Percentiles rank a stretch among this genome's conserved stretches.
phyloP scores from a whole-genome alignment of 208 protist species.

The Novymonas esmeraldas region DNA sequence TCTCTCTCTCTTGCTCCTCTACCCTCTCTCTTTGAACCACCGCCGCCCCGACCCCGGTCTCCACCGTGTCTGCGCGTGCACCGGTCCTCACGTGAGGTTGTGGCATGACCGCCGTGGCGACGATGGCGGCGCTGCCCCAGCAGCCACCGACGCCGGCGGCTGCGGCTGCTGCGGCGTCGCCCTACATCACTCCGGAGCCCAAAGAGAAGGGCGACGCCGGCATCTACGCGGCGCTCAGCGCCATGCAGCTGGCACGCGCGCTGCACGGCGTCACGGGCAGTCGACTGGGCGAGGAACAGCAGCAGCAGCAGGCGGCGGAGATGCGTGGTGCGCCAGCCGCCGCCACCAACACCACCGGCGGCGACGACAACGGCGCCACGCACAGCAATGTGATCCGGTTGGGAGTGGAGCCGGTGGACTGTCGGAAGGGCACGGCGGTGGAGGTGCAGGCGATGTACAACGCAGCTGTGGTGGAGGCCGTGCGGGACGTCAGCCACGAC shows the following conservation, averaged over 20 bases:
- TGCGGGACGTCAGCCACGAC: conserved; percentile 1
- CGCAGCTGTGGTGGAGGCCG: conserved; percentile 9
- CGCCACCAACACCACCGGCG: background rate
- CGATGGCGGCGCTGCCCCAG: background rate
- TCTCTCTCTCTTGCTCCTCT: background rate
- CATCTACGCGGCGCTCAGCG: conserved; percentile 76
- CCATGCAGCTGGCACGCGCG: conserved; percentile 56
- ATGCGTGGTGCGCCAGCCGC: conserved; percentile 1
- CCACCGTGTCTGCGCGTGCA: background rate
- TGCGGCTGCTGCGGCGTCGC: background rate
- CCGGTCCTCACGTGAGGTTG: too few relatives aligned
- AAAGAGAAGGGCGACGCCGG: conserved; percentile 78
- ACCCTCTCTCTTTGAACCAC: background rate
- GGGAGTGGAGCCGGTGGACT: conserved; percentile 24
- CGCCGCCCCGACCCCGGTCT: background rate
- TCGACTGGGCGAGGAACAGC: conserved; percentile 30
- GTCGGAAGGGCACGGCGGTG: conserved; percentile 1
- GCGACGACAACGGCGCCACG: background rate
- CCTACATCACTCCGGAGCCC: conserved; percentile 40
- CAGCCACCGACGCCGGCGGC: background rate
- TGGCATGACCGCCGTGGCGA: background rate
- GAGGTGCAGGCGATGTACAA: conserved; percentile 19
- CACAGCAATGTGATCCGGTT: conserved; percentile 11
- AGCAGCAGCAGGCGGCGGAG: conserved; percentile 14
- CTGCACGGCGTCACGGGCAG: conserved; percentile 73